Percentiles rank a stretch among this genome's conserved stretches.
These are phyloP conservation scores for Capronia americana DNA, from an alignment of 2,329 filamentous ascomycete genomes.

Conservation along the genomic window DNA sequence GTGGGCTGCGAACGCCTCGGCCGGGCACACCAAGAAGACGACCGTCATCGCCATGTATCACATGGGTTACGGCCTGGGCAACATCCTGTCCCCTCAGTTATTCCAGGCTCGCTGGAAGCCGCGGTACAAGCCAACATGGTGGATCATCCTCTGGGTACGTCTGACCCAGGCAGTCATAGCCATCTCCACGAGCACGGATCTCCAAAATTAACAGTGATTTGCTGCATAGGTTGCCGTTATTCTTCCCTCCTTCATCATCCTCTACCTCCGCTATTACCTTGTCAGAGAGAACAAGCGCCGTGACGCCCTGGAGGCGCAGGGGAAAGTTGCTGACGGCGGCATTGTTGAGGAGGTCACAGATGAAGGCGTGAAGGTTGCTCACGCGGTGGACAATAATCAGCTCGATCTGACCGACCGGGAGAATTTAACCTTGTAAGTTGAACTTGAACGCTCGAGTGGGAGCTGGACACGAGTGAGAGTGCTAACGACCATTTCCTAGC, in stretches of 20 bases:
- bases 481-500: background rate
- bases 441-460: background rate
- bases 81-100: constrained; percentile 68
- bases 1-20: constrained; percentile 53
- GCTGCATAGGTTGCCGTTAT: constrained; percentile 46
- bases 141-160: constrained; percentile 40
- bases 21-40: constrained; percentile 67
- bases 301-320: constrained; percentile 46
- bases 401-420: constrained; percentile 61
- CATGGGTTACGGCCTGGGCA: constrained; percentile 65
- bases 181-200: background rate
- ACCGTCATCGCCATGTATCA: constrained; percentile 66
- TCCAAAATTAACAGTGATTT: background rate
- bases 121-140: constrained; percentile 48
- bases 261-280: constrained; percentile 51
- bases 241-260: constrained; percentile 49
- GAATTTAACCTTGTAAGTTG: constrained; percentile 46
- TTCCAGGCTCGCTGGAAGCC: constrained; percentile 61
- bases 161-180: no score
- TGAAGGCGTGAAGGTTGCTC: constrained; percentile 42
- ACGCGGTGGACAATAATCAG: constrained; percentile 47
- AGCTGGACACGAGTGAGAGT: background rate
- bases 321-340: constrained; percentile 14
- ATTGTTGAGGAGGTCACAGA: constrained; percentile 53
- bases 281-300: constrained; percentile 56